These are phyloP conservation scores for Neonectria faginata DNA, from an alignment of 2,329 filamentous ascomycete genomes.

Conservation along the genomic window DNA sequence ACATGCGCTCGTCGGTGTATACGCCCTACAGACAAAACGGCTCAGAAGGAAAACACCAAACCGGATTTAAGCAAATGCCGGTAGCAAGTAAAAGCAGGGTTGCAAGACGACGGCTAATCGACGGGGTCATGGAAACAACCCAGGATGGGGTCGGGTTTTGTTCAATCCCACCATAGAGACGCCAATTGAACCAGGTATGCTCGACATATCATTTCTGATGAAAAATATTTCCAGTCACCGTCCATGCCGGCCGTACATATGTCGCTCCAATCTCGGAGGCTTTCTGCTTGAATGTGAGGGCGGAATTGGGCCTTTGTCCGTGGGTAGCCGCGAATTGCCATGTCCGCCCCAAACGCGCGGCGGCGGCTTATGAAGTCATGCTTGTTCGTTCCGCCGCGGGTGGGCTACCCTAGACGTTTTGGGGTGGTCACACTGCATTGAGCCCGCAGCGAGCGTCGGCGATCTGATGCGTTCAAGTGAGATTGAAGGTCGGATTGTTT, in stretches of 20 bases:
- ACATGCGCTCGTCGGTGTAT: conserved; percentile 1
- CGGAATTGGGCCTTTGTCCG: conserved; percentile 39
- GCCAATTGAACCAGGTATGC: conserved; percentile 3
- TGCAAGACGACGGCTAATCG: neutral
- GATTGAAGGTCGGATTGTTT: conserved; percentile 5
- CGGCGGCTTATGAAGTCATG: conserved; percentile 22
- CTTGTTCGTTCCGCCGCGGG: neutral
- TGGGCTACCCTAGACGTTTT: conserved; percentile 10
- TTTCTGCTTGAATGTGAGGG: conserved; percentile 10
- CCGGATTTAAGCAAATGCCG: neutral
- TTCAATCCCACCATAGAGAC: neutral
- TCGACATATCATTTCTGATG: conserved; percentile 2
- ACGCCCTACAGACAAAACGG: neutral
- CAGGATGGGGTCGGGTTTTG: neutral
- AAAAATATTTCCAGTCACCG: neutral
- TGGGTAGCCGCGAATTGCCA: conserved; percentile 44
- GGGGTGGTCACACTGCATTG: conserved; percentile 3
- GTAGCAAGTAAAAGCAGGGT: neutral
- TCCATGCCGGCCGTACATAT: neutral
- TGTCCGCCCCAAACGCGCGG: conserved; percentile 27
- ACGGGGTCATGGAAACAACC: neutral
- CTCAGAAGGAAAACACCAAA: neutral
- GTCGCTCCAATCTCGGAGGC: neutral
- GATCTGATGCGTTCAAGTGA: conserved; percentile 1
- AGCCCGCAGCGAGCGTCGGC: neutral